Conservation (phyloP, 305 asterid species). For the Fraxinus sp. region DNA sequence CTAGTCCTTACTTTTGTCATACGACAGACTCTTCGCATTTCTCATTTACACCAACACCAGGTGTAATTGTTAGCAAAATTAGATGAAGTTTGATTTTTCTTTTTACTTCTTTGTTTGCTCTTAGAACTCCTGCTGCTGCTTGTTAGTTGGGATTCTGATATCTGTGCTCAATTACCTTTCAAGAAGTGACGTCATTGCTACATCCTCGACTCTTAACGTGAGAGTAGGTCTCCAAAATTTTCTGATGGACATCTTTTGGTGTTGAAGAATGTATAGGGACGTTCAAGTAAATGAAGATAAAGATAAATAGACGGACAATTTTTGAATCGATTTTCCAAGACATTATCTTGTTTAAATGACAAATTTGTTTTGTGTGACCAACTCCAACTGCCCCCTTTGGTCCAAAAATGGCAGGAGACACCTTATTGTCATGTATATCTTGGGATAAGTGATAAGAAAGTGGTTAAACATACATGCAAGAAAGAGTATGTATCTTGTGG, state of each 20-base stretch:
- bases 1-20: neutral
- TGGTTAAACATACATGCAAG: neutral
- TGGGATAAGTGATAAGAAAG: neutral
- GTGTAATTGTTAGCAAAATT: neutral
- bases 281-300: neutral
- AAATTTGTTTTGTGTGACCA: neutral
- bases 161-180: neutral
- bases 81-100: neutral
- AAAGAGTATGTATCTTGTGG: neutral
- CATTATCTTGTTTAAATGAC: neutral
- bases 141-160: neutral
- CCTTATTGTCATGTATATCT: neutral
- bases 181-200: neutral
- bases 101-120: neutral
- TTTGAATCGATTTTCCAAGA: neutral
- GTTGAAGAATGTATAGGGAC: neutral
- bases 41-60: neutral
- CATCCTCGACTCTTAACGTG: neutral
- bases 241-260: neutral
- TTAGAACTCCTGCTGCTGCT: neutral
- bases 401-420: constrained; percentile 2
- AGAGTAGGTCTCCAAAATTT: neutral
- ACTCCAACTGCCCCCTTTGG: neutral
- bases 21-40: neutral
- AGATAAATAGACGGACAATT: neutral